Conservation (phyloP, 2,329 filamentous ascomycete species). For the Aspergillus versicolor region DNA sequence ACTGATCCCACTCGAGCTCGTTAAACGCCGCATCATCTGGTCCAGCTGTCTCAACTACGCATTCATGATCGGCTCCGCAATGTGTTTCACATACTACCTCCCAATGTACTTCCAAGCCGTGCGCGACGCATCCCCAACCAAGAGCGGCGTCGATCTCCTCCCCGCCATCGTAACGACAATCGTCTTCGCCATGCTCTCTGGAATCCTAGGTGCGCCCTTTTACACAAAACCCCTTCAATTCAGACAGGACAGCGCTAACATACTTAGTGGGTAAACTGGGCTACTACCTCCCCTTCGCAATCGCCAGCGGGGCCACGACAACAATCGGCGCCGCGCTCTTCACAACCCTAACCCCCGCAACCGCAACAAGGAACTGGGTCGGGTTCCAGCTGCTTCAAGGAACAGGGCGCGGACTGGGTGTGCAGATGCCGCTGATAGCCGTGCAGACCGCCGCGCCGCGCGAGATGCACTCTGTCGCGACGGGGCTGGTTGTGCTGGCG, state of each 20-base stretch:
- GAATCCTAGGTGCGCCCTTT: slow-evolving; percentile 31
- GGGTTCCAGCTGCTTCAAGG: slow-evolving; percentile 50
- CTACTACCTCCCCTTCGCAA: slow-evolving; percentile 32
- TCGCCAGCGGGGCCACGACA: slow-evolving; percentile 27
- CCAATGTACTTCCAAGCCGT: slow-evolving; percentile 52
- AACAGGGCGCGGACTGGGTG: slow-evolving; percentile 38
- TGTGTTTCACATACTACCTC: slow-evolving; percentile 44
- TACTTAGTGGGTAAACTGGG: slow-evolving; percentile 30
- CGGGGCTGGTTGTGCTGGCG: slow-evolving; percentile 40
- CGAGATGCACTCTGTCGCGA: slow-evolving; percentile 38
- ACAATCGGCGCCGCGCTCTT: slow-evolving; percentile 42
- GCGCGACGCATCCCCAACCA: slow-evolving; percentile 24
- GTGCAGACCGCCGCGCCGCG: slow-evolving; percentile 37
- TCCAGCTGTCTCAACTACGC: slow-evolving; percentile 28
- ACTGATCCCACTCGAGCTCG: slow-evolving; percentile 9
- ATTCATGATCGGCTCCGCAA: slow-evolving; percentile 34
- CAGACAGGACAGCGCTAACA: no score
- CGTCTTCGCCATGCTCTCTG: slow-evolving; percentile 32
- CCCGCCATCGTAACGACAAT: slow-evolving; percentile 32
- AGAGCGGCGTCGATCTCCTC: slow-evolving; percentile 27
- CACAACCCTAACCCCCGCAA: slow-evolving; percentile 39
- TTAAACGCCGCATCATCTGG: slow-evolving; percentile 13
- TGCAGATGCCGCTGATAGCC: slow-evolving; percentile 38
- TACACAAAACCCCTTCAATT: no score
- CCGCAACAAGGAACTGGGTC: slow-evolving; percentile 43